Conservation (phyloP, 495 filamentous ascomycete genomes). For the Copromyces sp. region DNA sequence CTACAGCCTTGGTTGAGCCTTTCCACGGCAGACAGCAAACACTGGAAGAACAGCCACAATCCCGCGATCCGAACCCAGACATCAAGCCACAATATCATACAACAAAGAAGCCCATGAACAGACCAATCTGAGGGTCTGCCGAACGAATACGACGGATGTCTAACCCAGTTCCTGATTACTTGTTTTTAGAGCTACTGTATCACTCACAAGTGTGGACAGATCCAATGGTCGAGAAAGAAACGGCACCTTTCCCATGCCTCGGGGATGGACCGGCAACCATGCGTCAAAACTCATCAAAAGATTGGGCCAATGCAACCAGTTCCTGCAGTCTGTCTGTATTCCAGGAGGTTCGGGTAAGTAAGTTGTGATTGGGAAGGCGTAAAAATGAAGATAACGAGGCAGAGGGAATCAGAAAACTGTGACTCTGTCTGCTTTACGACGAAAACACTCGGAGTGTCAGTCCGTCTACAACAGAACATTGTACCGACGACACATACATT, state of each 20-base stretch:
- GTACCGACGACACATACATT: neutral
- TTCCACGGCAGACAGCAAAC: neutral
- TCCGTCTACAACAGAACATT: neutral
- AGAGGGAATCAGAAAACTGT: neutral
- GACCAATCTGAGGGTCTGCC: neutral
- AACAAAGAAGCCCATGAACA: neutral
- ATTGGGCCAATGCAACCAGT: neutral
- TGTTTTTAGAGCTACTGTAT: neutral
- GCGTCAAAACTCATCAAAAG: neutral
- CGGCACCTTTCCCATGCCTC: neutral
- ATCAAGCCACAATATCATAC: neutral
- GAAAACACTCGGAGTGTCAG: too few species aligned
- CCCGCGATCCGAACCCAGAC: neutral
- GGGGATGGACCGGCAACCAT: neutral
- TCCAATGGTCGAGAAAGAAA: neutral
- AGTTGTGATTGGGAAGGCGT: neutral
- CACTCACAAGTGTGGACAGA: neutral
- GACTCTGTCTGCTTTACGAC: neutral
- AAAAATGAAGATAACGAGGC: neutral
- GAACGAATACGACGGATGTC: neutral
- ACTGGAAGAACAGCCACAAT: neutral
- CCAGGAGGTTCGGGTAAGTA: neutral
- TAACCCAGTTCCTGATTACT: neutral
- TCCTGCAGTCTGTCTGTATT: neutral
- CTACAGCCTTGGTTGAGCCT: neutral